Percentiles rank a stretch among this genome's conserved stretches.
These are phyloP conservation scores for Pleodorina starrii DNA, from an alignment of 139 green algal genomes.

Conservation along the genomic window DNA sequence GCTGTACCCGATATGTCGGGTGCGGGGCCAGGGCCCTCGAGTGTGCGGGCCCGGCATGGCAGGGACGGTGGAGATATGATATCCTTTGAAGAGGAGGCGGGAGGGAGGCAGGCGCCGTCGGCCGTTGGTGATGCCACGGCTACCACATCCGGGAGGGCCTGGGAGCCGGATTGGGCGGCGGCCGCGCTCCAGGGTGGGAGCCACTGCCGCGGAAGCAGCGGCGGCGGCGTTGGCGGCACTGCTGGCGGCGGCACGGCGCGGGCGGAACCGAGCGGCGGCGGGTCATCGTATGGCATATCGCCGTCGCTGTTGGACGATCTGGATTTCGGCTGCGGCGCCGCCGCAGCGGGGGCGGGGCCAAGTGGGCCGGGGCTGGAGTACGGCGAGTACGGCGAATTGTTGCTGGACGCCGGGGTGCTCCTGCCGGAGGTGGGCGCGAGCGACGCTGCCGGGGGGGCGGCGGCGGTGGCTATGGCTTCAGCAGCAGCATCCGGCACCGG, in stretches of 20 bases:
- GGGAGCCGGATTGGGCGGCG: neutral
- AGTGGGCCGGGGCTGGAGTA: conserved; percentile 18
- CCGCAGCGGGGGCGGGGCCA: neutral
- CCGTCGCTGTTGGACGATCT: conserved; percentile 19
- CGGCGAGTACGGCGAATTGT: conserved; percentile 43
- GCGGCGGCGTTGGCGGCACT: neutral
- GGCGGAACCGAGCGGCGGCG: too few species aligned
- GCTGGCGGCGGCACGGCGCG: neutral
- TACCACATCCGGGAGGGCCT: too few species aligned
- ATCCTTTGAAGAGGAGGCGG: neutral
- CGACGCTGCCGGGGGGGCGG: neutral
- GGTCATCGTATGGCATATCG: conserved; percentile 2
- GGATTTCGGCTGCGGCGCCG: neutral
- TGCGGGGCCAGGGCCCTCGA: too few species aligned
- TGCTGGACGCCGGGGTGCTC: conserved; percentile 35
- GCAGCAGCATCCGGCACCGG: neutral
- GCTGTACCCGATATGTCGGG: too few species aligned
- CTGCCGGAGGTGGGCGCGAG: conserved; percentile 1
- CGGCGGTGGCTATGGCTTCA: neutral
- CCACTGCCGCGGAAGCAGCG: neutral
- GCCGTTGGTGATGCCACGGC: too few species aligned
- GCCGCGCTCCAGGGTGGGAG: neutral
- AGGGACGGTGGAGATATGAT: conserved; percentile 28
- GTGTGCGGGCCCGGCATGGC: too few species aligned
- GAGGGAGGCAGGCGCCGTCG: neutral